Percentiles rank a stretch among this genome's conserved stretches.
These are phyloP conservation scores for Cladophialophora immunda DNA, from an alignment of 2,329 filamentous ascomycete species.

Conservation along the genomic window DNA sequence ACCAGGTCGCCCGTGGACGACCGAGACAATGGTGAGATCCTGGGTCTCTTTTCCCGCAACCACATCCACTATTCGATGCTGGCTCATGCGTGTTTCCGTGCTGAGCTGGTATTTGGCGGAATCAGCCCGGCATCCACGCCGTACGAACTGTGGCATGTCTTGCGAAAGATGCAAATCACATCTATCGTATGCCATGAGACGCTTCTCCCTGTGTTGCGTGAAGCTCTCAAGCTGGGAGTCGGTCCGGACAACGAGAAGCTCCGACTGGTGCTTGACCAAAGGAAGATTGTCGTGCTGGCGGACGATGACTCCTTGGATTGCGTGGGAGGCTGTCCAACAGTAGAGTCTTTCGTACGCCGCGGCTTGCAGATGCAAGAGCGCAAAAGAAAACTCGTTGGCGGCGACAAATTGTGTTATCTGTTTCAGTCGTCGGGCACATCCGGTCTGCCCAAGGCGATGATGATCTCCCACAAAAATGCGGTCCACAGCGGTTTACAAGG, in stretches of 20 bases:
- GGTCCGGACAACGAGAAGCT: background rate
- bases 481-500: background rate
- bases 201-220: background rate
- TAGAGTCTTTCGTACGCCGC: background rate
- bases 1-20: background rate
- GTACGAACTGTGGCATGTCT: slow-evolving; percentile 5
- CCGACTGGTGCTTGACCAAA: background rate
- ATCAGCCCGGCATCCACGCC: slow-evolving; percentile 1
- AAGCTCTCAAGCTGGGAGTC: background rate
- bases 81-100: background rate
- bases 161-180: slow-evolving; percentile 6
- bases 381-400: slow-evolving; percentile 2
- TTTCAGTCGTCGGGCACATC: background rate
- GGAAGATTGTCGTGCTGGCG: background rate
- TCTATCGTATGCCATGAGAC: slow-evolving; percentile 2
- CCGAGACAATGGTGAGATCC: background rate
- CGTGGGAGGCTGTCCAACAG: background rate
- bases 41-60: slow-evolving; percentile 1
- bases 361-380: slow-evolving; percentile 5
- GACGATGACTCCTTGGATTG: slow-evolving; percentile 1
- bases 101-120: slow-evolving; percentile 4
- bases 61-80: slow-evolving; percentile 5
- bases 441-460: slow-evolving; percentile 4
- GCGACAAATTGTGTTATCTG: background rate
- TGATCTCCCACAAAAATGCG: slow-evolving; percentile 1